Base-by-base conservation (phyloP, 2,329 filamentous ascomycete genomes). In the Penicillium thymicola region DNA sequence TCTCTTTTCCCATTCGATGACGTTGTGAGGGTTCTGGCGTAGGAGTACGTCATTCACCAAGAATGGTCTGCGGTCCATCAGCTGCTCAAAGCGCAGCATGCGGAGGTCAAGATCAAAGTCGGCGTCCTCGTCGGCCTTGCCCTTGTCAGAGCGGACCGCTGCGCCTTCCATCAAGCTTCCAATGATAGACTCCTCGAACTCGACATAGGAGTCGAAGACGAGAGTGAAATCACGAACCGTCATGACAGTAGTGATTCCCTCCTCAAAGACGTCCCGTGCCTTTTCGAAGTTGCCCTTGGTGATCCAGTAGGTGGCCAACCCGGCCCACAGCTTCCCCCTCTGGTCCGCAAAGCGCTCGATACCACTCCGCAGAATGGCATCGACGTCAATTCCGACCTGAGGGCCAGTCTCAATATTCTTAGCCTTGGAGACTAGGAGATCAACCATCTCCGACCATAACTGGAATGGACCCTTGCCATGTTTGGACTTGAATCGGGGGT, bases 161-260 rank as follows among this genome's bases (percentile, higher is more conserved):
- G 92, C 92, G 52, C 89, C 84, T 66, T 97, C 92, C 87, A 99
- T 95, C 65, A 97, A 81, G 46, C 88, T 88, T 14, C 90, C 88
- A 62, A 97, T 96, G 64, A 97, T 88, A 0, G 92, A 93, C 76
- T 99, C 95, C 73, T 99, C 94, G 60, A 97, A 97, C 74, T 99
- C 94, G 32, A 90, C 88, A 69, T 97, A 99, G 0, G 92, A 89
- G 74, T 99, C 94, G 67, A 99, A 99, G 44, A 97, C 88, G 54
- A 97, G 84, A 0, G 92, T 95, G 70, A 99, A 99, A 76, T 99
- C 94, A 54, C 94, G 88, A 43, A 99, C 92, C 2, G 94, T 99
- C 93, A 97, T 97, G 61, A 97, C 95, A 1, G 93, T 97, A 11
- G 91, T 96, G 63, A 97, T 90, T 43, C 90, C 95, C 74, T 97